Evolutionary conservation across 208 protist species (phyloP).

Genomic region (Leishmania mexicana): DNA sequence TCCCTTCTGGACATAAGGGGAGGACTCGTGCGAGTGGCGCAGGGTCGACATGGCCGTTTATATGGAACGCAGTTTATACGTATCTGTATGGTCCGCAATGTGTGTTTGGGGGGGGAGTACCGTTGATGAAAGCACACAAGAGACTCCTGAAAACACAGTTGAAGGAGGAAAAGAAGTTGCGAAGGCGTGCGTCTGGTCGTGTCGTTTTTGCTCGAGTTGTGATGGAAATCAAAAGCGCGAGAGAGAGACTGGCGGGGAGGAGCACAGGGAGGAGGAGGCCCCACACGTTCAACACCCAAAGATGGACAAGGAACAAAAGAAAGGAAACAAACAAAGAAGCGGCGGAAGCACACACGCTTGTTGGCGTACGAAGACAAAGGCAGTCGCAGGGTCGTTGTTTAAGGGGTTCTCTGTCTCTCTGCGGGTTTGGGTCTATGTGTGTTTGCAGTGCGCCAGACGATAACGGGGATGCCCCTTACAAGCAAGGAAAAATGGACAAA

Average conservation of each 20-base stretch:
- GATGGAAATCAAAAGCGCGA: not conserved
- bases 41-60: not conserved
- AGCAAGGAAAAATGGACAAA: not conserved
- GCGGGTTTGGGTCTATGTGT: not conserved
- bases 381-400: not conserved
- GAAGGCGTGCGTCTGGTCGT: not conserved
- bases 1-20: constrained; percentile 77
- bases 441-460: not conserved
- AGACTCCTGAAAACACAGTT: not conserved
- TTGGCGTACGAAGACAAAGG: not conserved
- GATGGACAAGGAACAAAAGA: not conserved
- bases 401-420: not conserved
- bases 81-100: not conserved
- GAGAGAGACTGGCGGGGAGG: too few relatives aligned
- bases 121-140: not conserved
- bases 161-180: not conserved
- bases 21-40: constrained; percentile 18
- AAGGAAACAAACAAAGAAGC: constrained; percentile 6
- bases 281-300: not conserved
- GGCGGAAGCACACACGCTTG: not conserved
- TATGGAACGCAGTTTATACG: not conserved
- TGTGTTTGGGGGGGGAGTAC: not conserved
- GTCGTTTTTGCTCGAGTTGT: not conserved
- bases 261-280: not conserved
- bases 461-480: not conserved